Conservation (phyloP, 805 yeast species). For the Cyberlindnera xishuangbannaensis region DNA sequence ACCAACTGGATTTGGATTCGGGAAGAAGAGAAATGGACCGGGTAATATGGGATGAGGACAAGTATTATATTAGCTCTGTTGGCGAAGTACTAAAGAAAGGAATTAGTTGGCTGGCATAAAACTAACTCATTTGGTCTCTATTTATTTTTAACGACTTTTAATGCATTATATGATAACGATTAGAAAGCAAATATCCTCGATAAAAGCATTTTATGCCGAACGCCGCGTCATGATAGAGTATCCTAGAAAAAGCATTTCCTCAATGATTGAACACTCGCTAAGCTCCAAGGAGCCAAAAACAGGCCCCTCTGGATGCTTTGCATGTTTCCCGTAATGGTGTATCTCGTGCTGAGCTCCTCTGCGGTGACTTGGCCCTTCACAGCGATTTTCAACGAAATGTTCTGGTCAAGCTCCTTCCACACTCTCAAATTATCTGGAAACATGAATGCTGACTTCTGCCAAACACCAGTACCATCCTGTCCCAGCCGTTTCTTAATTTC, state of each 20-base stretch:
- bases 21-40: conserved; percentile 83
- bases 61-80: conserved; percentile 29
- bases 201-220: no score
- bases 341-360: conserved; percentile 45
- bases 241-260: conserved; percentile 19
- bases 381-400: conserved; percentile 56
- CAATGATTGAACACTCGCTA: background rate
- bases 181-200: no score
- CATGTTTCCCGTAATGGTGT: conserved; percentile 40
- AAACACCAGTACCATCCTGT: conserved; percentile 26
- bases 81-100: conserved; percentile 25
- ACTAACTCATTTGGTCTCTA: background rate
- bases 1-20: conserved; percentile 73
- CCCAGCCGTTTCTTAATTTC: conserved; percentile 42
- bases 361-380: conserved; percentile 46
- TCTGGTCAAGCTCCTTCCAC: conserved; percentile 61
- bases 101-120: conserved; percentile 28
- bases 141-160: background rate
- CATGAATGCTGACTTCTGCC: conserved; percentile 68
- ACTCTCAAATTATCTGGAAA: conserved; percentile 65
- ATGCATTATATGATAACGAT: no score
- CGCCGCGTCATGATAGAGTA: no score
- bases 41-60: conserved; percentile 75
- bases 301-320: conserved; percentile 63
- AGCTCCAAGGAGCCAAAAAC: conserved; percentile 52